phyloP scores from a whole-genome alignment of 2,329 filamentous ascomycete genomes.

The Sarocladiaceae sp. region DNA sequence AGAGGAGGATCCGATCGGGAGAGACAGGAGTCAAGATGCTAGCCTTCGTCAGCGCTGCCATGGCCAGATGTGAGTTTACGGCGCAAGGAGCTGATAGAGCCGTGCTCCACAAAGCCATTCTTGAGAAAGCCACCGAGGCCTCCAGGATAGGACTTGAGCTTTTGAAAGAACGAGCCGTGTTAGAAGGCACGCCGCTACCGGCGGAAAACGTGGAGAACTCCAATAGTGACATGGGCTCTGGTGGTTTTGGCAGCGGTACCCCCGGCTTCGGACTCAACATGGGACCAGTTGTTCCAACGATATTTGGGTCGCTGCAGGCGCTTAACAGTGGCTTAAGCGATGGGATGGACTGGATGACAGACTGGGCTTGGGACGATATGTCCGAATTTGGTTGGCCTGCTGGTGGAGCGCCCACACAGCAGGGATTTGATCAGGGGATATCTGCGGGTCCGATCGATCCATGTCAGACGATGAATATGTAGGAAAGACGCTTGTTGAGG shows the following conservation, averaged over 20 bases:
- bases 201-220: conserved; percentile 6
- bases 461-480: too few relatives aligned
- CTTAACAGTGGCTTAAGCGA: conserved; percentile 10
- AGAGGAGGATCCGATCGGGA: conserved; percentile 32
- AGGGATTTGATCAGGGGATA: neutral
- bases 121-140: conserved; percentile 21
- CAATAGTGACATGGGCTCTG: conserved; percentile 2
- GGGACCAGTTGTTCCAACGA: conserved; percentile 9
- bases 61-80: conserved; percentile 31
- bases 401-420: neutral
- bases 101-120: conserved; percentile 26
- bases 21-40: conserved; percentile 41
- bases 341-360: conserved; percentile 21
- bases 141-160: conserved; percentile 25
- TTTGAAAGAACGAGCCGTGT: conserved; percentile 28
- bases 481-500: too few relatives aligned
- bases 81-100: conserved; percentile 22
- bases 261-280: neutral
- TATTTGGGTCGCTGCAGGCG: neutral
- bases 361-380: conserved; percentile 25
- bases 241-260: neutral
- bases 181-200: conserved; percentile 16
- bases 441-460: too few relatives aligned
- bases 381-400: conserved; percentile 14
- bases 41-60: conserved; percentile 26